Conservation (phyloP, 352 stramenopile species). For the Globisporangium rhizosaccharum region DNA sequence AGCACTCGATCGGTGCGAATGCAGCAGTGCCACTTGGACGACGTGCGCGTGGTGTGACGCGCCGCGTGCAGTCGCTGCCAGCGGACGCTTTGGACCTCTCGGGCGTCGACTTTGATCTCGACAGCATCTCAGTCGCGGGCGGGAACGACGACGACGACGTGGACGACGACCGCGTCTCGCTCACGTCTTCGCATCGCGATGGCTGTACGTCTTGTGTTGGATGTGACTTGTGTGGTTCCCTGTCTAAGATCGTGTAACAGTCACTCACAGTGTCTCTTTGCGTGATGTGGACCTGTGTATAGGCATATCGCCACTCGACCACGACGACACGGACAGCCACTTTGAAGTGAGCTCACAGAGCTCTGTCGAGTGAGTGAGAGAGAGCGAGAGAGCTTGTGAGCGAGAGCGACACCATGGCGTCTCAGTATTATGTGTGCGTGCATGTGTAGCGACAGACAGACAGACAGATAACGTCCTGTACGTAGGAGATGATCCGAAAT, state of each 20-base stretch:
- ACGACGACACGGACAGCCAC: conserved; percentile 73
- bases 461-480: too few species aligned
- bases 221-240: background rate
- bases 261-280: conserved; percentile 8
- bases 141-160: conserved; percentile 24
- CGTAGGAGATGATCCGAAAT: too few species aligned
- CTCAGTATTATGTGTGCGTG: too few species aligned
- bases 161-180: conserved; percentile 56
- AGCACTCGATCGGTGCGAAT: background rate
- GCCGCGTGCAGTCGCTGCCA: conserved; percentile 57
- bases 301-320: conserved; percentile 75
- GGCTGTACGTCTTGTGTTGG: conserved; percentile 40
- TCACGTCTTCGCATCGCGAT: conserved; percentile 68
- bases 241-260: background rate
- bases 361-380: conserved; percentile 37
- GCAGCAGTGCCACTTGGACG: background rate
- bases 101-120: conserved; percentile 68
- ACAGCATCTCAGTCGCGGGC: conserved; percentile 75
- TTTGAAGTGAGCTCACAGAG: conserved; percentile 83
- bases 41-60: conserved; percentile 23
- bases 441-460: too few species aligned
- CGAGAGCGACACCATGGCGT: background rate
- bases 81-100: conserved; percentile 46
- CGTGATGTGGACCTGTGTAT: background rate
- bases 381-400: background rate